Evolutionary conservation across 2,329 filamentous ascomycete species (phyloP), one percentile per base, ranked within the genome.

Genomic region (Botryosphaeria agaves): DNA sequence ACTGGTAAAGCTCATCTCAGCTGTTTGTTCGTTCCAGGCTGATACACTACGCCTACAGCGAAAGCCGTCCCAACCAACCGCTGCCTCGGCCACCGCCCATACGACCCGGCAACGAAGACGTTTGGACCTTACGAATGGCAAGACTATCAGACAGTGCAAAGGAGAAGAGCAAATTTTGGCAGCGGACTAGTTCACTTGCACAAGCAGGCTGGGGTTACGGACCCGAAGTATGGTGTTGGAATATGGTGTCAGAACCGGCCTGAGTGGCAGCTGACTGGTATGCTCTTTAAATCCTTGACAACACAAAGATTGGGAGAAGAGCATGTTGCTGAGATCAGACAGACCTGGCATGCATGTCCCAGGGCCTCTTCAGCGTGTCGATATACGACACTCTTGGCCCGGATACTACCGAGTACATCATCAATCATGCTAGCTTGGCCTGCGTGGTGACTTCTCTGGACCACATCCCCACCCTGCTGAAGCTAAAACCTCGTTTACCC

Each of bases 351-450:
- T 76, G 80, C 49, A 73, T 81, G 58, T 89, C 84, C 8, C 89
- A 95, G 54, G 72, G 77, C 5, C 70, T 95, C 18, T 95, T 68
- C 57, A 81, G 78, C 14, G 84, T 98, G 32, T 93, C 87, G 4
- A 76, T 98, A 30, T 98, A 98, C 61, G 89, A 95, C 55, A 94
- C 87, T 8, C 70, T 98, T 4, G 87, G 87, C 7, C 77, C 87
- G 8, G 82, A 93, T 41, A 72, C 85, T 2, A 85, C 81, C 34
- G 84, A 95, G 57, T 95, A 81, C 59, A 94, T 98, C 54, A 78
- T 95, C 59, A 91, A 91, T 55, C 87, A 95, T 52, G 72, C 83
- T 32, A 67, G 75, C 37, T 61, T 95, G 33, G 55, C 65, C 34
- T 81, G 75, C 45, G 72, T 95, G 23, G 73, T 78, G 38, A 76